Percentiles rank a stretch among this genome's conserved stretches.
These are phyloP conservation scores for Cyclostephanos tholiformis DNA, from an alignment of 108 stramenopile genomes.

Conservation along the genomic window DNA sequence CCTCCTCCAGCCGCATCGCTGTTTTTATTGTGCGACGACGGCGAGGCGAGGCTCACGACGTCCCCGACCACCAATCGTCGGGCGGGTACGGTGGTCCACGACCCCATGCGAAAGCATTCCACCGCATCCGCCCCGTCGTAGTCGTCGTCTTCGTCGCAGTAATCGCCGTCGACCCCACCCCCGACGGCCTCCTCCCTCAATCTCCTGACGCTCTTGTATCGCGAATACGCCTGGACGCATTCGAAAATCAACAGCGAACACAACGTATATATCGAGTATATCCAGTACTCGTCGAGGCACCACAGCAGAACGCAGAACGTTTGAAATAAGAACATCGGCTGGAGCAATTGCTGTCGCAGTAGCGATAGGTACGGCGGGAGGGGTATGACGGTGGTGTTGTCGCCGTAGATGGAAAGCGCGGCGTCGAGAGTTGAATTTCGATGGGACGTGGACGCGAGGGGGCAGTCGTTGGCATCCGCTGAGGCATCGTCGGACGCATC, in stretches of 20 bases:
- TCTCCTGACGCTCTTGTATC: constrained; percentile 76
- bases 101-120: constrained; percentile 58
- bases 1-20: neutral
- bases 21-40: constrained; percentile 18
- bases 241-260: constrained; percentile 92
- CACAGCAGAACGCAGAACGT: constrained; percentile 96
- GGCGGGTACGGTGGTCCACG: constrained; percentile 70
- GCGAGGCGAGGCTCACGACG: constrained; percentile 69
- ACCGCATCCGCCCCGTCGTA: constrained; percentile 21
- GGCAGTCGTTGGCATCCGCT: neutral
- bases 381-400: constrained; percentile 85
- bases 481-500: neutral
- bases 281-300: constrained; percentile 99
- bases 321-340: constrained; percentile 98
- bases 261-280: constrained; percentile 95
- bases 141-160: constrained; percentile 18
- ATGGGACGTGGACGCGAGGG: neutral
- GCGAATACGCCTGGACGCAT: constrained; percentile 85
- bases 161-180: constrained; percentile 1
- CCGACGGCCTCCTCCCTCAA: constrained; percentile 68
- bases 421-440: constrained; percentile 14
- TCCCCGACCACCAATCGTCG: constrained; percentile 92
- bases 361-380: constrained; percentile 87
- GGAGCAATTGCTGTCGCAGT: constrained; percentile 86
- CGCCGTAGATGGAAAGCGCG: constrained; percentile 69